Conservation (phyloP, 2,329 filamentous ascomycete genomes). For the Myrmaecium sp. region DNA sequence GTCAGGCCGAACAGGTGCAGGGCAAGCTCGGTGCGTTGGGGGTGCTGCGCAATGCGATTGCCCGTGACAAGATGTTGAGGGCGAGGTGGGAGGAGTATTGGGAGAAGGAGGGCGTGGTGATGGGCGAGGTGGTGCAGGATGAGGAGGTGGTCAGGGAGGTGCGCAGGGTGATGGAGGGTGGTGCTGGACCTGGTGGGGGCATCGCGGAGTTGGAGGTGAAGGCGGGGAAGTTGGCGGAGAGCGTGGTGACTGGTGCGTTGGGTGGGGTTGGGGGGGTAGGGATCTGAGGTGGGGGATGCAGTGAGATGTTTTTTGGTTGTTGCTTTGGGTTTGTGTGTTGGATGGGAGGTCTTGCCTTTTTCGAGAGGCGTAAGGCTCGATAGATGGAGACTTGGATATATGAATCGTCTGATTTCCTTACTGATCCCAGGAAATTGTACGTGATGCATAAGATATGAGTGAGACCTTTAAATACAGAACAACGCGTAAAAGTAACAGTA, state of each 20-base stretch:
- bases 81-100: constrained; percentile 56
- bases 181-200: no score
- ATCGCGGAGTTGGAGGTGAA: constrained; percentile 43
- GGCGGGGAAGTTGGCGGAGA: constrained; percentile 35
- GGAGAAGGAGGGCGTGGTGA: constrained; percentile 56
- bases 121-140: constrained; percentile 63
- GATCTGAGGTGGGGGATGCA: no score
- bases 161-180: constrained; percentile 46
- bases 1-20: constrained; percentile 40
- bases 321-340: no score
- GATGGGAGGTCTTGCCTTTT: no score
- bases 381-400: no score
- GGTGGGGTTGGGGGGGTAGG: constrained; percentile 10
- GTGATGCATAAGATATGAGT: no score
- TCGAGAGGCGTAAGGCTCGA: no score
- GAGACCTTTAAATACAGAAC: no score
- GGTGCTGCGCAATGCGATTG: constrained; percentile 63
- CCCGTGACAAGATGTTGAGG: constrained; percentile 56
- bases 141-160: constrained; percentile 56
- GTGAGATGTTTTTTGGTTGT: no score
- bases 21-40: constrained; percentile 55
- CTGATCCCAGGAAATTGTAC: no score
- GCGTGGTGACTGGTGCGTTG: constrained; percentile 16
- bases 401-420: no score
- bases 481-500: no score